Conservation (phyloP, 129 eudicot genomes). For the Ambrosia trifida region DNA sequence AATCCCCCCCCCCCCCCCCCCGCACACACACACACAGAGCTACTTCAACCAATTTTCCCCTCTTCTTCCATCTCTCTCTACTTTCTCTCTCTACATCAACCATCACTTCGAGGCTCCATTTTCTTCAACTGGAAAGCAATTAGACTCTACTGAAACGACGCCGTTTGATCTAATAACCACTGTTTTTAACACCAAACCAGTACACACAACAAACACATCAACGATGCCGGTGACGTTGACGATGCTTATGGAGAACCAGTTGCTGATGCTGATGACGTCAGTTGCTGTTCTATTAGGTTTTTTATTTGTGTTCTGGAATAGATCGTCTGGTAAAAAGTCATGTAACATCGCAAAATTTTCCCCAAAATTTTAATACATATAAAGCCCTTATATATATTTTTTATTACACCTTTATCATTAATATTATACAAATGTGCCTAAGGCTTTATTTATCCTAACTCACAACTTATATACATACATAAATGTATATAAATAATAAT, state of each 20-base stretch:
- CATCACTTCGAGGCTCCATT: neutral
- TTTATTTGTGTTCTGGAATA: slow-evolving; percentile 58
- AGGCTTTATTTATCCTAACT: too few species aligned
- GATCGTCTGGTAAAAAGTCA: slow-evolving; percentile 51
- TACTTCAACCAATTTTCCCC: slow-evolving; percentile 11
- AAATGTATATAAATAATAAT: too few species aligned
- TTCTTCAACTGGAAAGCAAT: slow-evolving; percentile 42
- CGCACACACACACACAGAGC: slow-evolving; percentile 9
- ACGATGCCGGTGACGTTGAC: slow-evolving; percentile 25
- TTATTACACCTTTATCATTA: too few species aligned
- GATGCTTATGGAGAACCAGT: slow-evolving; percentile 39
- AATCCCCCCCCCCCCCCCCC: too few species aligned
- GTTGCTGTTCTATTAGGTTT: slow-evolving; percentile 67
- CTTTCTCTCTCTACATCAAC: slow-evolving; percentile 31
- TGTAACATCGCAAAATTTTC: too few species aligned
- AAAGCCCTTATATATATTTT: too few species aligned
- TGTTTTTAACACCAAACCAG: slow-evolving; percentile 42
- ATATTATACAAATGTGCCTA: too few species aligned
- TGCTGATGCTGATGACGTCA: slow-evolving; percentile 62
- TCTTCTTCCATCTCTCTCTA: neutral
- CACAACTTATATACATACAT: too few species aligned
- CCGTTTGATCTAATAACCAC: slow-evolving; percentile 63
- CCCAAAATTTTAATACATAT: too few species aligned
- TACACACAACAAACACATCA: slow-evolving; percentile 36
- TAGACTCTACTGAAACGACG: slow-evolving; percentile 49